A percentile compares a stretch with the other conserved stretches of the same genome.
These are phyloP conservation scores for Plenodomus lindquistii DNA, from an alignment of 2,329 filamentous ascomycete genomes.

Conservation along the genomic window DNA sequence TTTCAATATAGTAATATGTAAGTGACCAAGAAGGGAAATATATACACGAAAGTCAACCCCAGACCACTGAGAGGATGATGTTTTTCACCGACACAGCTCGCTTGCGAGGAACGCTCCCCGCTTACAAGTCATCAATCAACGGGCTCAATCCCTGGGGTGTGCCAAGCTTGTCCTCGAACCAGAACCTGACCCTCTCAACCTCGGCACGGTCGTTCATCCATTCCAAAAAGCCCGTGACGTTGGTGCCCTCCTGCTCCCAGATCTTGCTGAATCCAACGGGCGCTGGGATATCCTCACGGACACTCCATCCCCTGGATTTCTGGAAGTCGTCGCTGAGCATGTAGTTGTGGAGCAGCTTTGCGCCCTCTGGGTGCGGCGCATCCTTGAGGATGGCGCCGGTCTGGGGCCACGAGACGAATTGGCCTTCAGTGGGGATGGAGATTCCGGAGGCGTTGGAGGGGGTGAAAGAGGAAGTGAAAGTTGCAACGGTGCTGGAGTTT, in stretches of 20 bases:
- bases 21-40: too few relatives aligned
- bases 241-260: conserved; percentile 38
- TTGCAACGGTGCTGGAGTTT: conserved; percentile 23
- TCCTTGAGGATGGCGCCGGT: conserved; percentile 53
- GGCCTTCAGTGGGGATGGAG: conserved; percentile 39
- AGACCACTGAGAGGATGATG: too few relatives aligned
- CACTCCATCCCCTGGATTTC: conserved; percentile 39
- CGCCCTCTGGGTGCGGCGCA: conserved; percentile 55
- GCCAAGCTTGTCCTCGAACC: conserved; percentile 50
- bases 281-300: conserved; percentile 37
- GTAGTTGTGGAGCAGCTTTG: conserved; percentile 56
- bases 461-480: conserved; percentile 18
- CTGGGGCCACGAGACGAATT: conserved; percentile 56
- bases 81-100: too few relatives aligned
- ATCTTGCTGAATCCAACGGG: conserved; percentile 35
- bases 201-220: conserved; percentile 50
- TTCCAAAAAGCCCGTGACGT: conserved; percentile 44
- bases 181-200: conserved; percentile 50
- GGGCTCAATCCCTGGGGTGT: conserved; percentile 51
- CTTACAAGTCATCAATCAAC: conserved; percentile 25
- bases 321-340: conserved; percentile 51
- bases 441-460: neutral
- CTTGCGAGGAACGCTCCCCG: too few relatives aligned
- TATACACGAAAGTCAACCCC: too few relatives aligned
- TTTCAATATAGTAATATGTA: too few relatives aligned